Evolutionary conservation across 83 land plant genomes (phyloP).

Genomic region (Thuja plicata): DNA sequence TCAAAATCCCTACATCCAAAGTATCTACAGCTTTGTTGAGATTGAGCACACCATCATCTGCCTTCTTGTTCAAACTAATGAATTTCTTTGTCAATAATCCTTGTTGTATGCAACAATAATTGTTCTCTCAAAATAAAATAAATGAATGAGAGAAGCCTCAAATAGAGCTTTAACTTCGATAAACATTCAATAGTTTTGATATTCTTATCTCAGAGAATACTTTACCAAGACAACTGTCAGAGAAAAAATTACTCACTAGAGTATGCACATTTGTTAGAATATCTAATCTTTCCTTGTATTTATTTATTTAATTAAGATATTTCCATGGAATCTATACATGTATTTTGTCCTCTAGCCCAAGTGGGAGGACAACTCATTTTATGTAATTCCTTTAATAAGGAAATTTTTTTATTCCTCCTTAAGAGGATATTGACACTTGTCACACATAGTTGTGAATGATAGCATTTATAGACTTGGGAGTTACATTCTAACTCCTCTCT

Average conservation of each 20-base stretch:
- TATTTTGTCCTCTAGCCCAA: no score
- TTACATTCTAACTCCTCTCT: no score
- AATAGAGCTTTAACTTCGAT: neutral
- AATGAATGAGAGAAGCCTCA: neutral
- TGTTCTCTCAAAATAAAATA: neutral
- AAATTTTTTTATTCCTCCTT: no score
- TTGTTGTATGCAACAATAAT: constrained; percentile 22
- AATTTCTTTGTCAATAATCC: constrained; percentile 92
- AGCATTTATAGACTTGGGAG: no score
- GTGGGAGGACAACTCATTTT: no score
- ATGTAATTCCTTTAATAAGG: no score
- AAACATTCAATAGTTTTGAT: neutral
- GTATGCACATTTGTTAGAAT: constrained; percentile 58
- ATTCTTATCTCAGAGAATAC: neutral
- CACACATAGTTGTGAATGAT: no score
- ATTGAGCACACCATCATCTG: no score
- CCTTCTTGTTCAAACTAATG: constrained; percentile 79
- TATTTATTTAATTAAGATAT: no score
- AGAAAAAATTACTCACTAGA: constrained; percentile 78
- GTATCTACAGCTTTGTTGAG: constrained; percentile 87
- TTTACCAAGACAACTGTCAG: constrained; percentile 92
- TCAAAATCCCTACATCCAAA: constrained; percentile 55
- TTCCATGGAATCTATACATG: no score
- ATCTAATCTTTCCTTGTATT: no score
- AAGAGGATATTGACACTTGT: no score